phyloP scores from a whole-genome alignment of 257 asterid species.

The Primulina eburnea region DNA sequence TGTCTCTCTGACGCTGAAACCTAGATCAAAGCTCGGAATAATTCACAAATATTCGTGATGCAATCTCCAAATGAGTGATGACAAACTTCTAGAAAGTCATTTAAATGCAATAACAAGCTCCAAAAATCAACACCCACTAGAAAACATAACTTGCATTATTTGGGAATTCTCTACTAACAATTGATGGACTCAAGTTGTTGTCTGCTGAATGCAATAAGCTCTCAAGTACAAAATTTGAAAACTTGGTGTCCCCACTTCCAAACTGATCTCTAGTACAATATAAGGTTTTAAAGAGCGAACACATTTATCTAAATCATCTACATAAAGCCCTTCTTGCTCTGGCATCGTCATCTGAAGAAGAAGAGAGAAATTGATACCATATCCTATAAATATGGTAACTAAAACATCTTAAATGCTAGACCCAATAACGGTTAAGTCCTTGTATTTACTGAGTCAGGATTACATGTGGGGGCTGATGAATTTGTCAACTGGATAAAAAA shows the following conservation, averaged over 20 bases:
- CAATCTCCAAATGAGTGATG: neutral
- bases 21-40: constrained; percentile 36
- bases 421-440: too few species aligned
- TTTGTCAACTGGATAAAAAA: neutral
- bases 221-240: neutral
- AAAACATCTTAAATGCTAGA: too few species aligned
- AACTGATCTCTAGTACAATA: neutral
- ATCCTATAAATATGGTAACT: too few species aligned
- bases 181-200: neutral
- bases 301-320: neutral
- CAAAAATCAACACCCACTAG: neutral
- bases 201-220: neutral
- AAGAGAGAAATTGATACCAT: too few species aligned
- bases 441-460: too few species aligned
- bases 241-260: neutral
- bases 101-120: neutral
- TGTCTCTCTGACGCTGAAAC: constrained; percentile 50
- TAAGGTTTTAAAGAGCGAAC: neutral
- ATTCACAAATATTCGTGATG: constrained; percentile 8
- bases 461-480: neutral
- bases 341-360: neutral
- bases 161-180: neutral
- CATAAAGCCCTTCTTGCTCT: neutral
- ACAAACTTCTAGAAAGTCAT: constrained; percentile 3
- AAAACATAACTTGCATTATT: neutral